These are phyloP conservation scores for Niebla homalea DNA, from an alignment of 495 filamentous ascomycete species.

Conservation along the genomic window DNA sequence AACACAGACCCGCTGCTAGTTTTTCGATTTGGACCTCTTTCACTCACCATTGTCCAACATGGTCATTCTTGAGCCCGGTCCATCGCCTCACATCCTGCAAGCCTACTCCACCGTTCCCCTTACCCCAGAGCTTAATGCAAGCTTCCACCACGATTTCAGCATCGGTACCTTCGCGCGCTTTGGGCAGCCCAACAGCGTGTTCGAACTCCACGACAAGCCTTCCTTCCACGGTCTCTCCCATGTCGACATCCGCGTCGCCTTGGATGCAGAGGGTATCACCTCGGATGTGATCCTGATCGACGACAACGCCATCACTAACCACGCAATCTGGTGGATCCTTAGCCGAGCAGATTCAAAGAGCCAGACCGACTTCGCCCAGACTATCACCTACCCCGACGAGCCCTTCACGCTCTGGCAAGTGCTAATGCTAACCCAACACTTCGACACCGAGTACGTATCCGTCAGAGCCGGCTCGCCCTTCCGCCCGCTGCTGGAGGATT, in stretches of 20 bases:
- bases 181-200: not conserved
- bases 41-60: no score
- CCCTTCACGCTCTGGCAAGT: constrained; percentile 5
- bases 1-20: no score
- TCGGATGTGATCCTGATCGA: constrained; percentile 1
- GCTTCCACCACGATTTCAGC: constrained; percentile 4
- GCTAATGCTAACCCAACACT: not conserved
- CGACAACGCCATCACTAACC: not conserved
- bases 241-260: not conserved
- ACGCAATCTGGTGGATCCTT: not conserved
- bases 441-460: not conserved
- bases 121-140: not conserved
- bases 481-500: not conserved
- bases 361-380: not conserved
- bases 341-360: not conserved
- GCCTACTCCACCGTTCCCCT: constrained; percentile 5
- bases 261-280: constrained; percentile 3
- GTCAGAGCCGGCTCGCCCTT: not conserved
- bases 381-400: not conserved
- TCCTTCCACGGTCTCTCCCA: constrained; percentile 5
- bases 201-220: not conserved
- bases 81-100: not conserved
- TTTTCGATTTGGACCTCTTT: no score
- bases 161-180: constrained; percentile 4
- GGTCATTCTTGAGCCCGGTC: no score